Evolutionary conservation across 495 filamentous ascomycete species (phyloP).

Genomic region (Evernia prunastri): DNA sequence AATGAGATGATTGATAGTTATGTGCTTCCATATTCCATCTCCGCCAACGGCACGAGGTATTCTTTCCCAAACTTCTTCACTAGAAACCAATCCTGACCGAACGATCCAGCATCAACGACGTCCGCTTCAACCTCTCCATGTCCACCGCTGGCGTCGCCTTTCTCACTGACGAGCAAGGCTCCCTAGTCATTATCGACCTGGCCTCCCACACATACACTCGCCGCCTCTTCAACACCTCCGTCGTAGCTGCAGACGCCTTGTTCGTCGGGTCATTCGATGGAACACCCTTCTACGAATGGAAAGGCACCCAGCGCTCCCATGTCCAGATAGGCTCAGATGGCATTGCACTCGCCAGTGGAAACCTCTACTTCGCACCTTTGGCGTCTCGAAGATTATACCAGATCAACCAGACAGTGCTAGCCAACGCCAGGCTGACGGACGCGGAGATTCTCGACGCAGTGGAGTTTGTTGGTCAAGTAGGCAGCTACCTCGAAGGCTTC

Average conservation of each 20-base stretch:
- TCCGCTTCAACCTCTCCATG: slow-evolving; percentile 9
- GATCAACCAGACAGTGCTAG: neutral
- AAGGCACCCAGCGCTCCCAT: neutral
- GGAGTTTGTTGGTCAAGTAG: slow-evolving; percentile 1
- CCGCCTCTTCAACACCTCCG: slow-evolving; percentile 8
- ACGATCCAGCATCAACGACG: neutral
- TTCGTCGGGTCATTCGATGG: slow-evolving; percentile 5
- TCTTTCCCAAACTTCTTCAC: neutral
- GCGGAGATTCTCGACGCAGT: slow-evolving; percentile 5
- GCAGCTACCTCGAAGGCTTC: slow-evolving; percentile 2
- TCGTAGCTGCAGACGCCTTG: neutral
- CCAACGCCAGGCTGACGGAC: neutral
- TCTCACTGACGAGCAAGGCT: slow-evolving; percentile 6
- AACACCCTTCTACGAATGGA: neutral
- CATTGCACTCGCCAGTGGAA: slow-evolving; percentile 1
- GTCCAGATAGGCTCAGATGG: slow-evolving; percentile 2
- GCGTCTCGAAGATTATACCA: slow-evolving; percentile 6
- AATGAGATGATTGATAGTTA: slow-evolving; percentile 7
- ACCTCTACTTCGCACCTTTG: slow-evolving; percentile 3
- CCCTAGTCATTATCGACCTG: neutral
- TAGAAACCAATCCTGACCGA: neutral
- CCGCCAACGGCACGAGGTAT: slow-evolving; percentile 5
- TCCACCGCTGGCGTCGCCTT: slow-evolving; percentile 6
- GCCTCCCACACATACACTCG: neutral
- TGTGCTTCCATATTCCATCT: slow-evolving; percentile 4